Evolutionary conservation across 192 early-diverging fungal genomes (phyloP).

Genomic region (Coemansia brasiliensis): DNA sequence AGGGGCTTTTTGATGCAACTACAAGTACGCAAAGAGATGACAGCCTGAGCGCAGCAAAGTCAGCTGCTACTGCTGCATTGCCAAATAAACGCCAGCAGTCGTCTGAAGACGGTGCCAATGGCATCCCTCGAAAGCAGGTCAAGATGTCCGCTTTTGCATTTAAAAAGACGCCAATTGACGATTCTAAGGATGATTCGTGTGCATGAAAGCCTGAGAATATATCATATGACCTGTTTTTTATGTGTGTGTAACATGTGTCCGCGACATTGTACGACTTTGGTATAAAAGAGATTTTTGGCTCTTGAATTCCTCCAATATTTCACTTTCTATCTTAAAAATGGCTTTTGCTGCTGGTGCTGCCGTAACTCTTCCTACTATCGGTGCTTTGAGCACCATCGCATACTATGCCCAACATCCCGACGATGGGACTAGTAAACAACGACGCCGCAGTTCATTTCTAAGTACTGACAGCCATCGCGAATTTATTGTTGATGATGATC

Average conservation of each 20-base stretch:
- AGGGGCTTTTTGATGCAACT: constrained; percentile 49
- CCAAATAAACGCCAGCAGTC: constrained; percentile 19
- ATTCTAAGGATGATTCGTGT: not conserved
- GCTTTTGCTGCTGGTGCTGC: constrained; percentile 55
- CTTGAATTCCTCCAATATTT: not conserved
- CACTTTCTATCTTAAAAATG: constrained; percentile 17
- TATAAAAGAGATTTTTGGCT: not conserved
- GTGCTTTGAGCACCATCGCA: constrained; percentile 41
- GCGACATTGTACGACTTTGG: not conserved
- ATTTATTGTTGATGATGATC: constrained; percentile 45
- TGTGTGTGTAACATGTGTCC: constrained; percentile 4
- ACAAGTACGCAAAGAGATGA: constrained; percentile 28
- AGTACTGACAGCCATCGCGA: constrained; percentile 22
- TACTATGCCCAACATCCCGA: constrained; percentile 41
- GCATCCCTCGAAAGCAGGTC: constrained; percentile 25
- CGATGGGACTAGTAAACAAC: constrained; percentile 9
- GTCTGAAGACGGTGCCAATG: not conserved
- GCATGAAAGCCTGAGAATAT: not conserved
- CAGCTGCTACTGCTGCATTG: constrained; percentile 7
- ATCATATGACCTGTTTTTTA: not conserved
- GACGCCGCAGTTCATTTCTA: constrained; percentile 24
- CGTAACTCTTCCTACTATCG: constrained; percentile 40
- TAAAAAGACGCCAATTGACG: constrained; percentile 10
- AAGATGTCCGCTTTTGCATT: constrained; percentile 31
- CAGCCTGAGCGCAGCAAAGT: constrained; percentile 12